Base-by-base conservation (phyloP, 179 eudicot genomes). In the Silene coronaria region DNA sequence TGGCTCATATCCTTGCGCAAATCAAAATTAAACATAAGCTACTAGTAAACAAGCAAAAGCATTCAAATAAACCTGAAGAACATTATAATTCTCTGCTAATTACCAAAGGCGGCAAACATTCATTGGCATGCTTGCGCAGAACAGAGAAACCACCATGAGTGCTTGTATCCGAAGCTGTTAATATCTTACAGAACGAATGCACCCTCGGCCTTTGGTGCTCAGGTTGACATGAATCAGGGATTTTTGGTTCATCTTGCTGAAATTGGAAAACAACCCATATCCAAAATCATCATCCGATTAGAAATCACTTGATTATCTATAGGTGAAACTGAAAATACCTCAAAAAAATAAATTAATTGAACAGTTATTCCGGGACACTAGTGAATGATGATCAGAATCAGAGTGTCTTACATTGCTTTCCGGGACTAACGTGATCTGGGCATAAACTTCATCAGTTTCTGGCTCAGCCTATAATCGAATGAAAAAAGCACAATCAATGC, bases 141-240 rank as follows among this genome's bases (percentile, higher is more conserved):
- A 92, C 91, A 23, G 96, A 92, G 82, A 92, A 92, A 16, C 97
- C 97, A 21, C 96, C 97, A 84, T 91, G 97, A 45, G 97, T 92
- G 75, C 96, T 92, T 14, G 94, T 92, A 80, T 91, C 97, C 3
- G 97, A 92, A 57, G 96, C 94, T 10, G 97, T 92, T 46, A 91
- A 75, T 61, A 86, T 88, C 83, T 92, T 91, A 72, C 87, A 84
- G 23, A 91, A 91, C 0, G 96, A 91, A 21, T 81, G 80, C 30
- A 89, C 86, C 32, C 77, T 85, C 2, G 69, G 88, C 76, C 77
- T 89, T 10, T 86, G 89, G 12, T 76, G 87, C 78, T 88, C 88
- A 21, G 79, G 80, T 6, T 46, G 80, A 61, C 76, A 75, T 62
- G 86, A 78, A 83, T 89, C 96, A 28, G 83, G 85, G 64, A 82